Percentiles rank a stretch among this genome's conserved stretches.
These are phyloP conservation scores for Pseudozyma tsukubaensis DNA, from an alignment of 1,284 basidiomycete species.

Conservation along the genomic window DNA sequence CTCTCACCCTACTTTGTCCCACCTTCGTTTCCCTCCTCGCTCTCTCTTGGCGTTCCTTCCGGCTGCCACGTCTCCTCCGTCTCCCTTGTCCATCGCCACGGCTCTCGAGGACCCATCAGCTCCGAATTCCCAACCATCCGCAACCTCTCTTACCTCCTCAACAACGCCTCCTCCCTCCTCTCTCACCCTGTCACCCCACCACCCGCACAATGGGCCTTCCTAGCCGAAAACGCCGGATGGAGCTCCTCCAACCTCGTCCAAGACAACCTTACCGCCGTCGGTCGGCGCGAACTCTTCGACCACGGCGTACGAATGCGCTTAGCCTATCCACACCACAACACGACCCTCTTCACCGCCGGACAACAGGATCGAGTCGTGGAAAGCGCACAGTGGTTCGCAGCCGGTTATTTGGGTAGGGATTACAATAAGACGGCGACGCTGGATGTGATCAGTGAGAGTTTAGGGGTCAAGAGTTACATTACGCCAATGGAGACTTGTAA, in stretches of 20 bases:
- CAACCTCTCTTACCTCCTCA: conserved; percentile 53
- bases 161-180: conserved; percentile 67
- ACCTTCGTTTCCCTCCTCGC: conserved; percentile 65
- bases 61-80: conserved; percentile 72
- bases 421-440: conserved; percentile 69
- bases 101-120: conserved; percentile 66
- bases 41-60: conserved; percentile 69
- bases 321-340: conserved; percentile 70
- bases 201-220: conserved; percentile 70
- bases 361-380: conserved; percentile 72
- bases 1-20: conserved; percentile 70
- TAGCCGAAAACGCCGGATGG: conserved; percentile 69
- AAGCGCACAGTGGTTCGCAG: conserved; percentile 72
- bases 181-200: conserved; percentile 67
- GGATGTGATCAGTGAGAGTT: conserved; percentile 70
- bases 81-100: conserved; percentile 70
- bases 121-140: conserved; percentile 25
- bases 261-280: conserved; percentile 71
- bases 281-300: conserved; percentile 71
- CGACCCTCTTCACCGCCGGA: conserved; percentile 70
- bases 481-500: conserved; percentile 72
- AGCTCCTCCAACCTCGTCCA: conserved; percentile 66
- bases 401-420: conserved; percentile 71
- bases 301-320: conserved; percentile 71
- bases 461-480: conserved; percentile 70